Conservation (phyloP, 257 asterid species). For the Lycium ferocissimum region DNA sequence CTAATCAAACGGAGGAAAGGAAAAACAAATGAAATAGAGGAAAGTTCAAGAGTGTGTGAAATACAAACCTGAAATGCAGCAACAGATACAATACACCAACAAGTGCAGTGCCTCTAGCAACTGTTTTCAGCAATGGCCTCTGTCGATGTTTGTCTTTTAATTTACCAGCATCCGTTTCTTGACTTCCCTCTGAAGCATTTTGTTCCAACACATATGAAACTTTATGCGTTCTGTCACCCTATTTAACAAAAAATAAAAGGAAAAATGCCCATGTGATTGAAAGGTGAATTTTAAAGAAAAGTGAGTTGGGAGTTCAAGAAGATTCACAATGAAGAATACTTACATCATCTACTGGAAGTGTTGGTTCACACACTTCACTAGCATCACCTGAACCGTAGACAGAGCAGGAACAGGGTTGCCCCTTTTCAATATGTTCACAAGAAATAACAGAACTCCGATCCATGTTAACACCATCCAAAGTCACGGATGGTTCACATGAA, state of each 20-base stretch:
- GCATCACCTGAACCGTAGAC: constrained; percentile 29
- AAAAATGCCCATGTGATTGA: background rate
- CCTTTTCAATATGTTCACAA: constrained; percentile 36
- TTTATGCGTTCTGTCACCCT: constrained; percentile 43
- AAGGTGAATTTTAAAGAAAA: background rate
- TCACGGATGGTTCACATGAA: constrained; percentile 24
- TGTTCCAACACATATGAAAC: constrained; percentile 25
- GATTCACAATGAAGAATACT: constrained; percentile 25
- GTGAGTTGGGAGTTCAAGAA: background rate
- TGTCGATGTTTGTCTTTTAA: constrained; percentile 40
- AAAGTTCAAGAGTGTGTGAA: background rate
- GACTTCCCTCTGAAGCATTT: constrained; percentile 28
- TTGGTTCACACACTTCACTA: constrained; percentile 24
- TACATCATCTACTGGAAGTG: constrained; percentile 33
- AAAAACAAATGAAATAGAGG: background rate
- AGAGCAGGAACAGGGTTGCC: constrained; percentile 26
- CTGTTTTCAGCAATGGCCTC: constrained; percentile 62
- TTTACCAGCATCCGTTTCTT: constrained; percentile 32
- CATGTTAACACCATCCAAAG: background rate
- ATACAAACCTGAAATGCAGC: constrained; percentile 69
- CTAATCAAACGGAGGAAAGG: constrained; percentile 8
- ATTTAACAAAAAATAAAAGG: constrained; percentile 28
- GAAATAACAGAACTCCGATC: background rate
- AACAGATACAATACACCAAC: constrained; percentile 65
- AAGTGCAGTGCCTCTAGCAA: constrained; percentile 78